Base-by-base conservation (phyloP, 1,284 basidiomycete genomes). In the Polyporus tsugae region DNA sequence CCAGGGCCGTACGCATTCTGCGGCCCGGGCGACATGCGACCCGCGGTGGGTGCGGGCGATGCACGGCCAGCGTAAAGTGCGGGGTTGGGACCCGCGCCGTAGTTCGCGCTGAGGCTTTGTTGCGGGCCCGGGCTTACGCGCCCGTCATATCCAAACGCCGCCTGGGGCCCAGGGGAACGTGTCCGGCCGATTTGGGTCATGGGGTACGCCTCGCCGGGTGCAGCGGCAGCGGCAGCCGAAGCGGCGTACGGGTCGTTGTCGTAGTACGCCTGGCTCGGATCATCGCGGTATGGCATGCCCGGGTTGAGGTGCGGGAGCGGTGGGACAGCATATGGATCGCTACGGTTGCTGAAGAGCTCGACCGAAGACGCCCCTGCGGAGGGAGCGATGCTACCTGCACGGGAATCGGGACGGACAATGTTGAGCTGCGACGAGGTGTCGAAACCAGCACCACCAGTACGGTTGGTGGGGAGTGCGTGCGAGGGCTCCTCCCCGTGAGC, bases 291-390 rank as follows among this genome's bases (percentile, higher is more conserved):
- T 0, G 91, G 90, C 74, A 76, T 75, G 75, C 86, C 91, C 15
- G 92, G 92, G 78, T 94, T 92, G 57, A 92, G 80, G 71, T 93
- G 91, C 10, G 92, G 92, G n/a, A 94, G 83, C n/a, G 92, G 92
- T 5, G 92, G 92, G 1, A 94, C 89, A 15, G 92, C 91, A 78
- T 94, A 94, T 4, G 93, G 92, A 74, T 94, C 92, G 36, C 75
- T 74, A 33, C 75, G 75, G 25, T 79, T 79, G 22, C 75, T 69
- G 61, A 75, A 78, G 52, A 84, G 80, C 60, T 83, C 79, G 60
- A 81, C 86, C 49, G 88, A 88, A 15, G 85, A 86, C n/a, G 81
- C 81, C 0, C 88, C 79, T 2, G 79, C 81, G 17, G 85, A 85
- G 25, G 80, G 76, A 0, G 85, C 82, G 35, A 84, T 81, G 53